Conservation (phyloP, 192 early-diverging fungal species). For the Coemansia sp. region DNA sequence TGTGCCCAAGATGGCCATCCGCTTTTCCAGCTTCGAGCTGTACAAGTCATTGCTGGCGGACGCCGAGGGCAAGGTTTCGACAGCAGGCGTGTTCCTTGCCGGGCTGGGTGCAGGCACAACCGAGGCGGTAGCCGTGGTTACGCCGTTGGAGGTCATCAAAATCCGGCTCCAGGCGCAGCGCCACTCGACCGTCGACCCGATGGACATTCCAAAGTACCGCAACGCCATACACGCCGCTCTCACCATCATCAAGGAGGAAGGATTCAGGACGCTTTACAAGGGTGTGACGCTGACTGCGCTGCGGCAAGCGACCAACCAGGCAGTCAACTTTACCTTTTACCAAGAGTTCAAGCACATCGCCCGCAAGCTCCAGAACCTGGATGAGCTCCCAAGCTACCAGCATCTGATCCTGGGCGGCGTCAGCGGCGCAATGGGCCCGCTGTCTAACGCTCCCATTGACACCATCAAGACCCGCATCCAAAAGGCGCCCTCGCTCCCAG, state of each 20-base stretch:
- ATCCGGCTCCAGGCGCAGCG: slow-evolving; percentile 97
- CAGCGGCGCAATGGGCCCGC: slow-evolving; percentile 87
- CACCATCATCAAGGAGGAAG: slow-evolving; percentile 93
- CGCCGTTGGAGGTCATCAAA: slow-evolving; percentile 99
- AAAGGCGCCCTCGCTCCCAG: slow-evolving; percentile 67
- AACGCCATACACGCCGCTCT: slow-evolving; percentile 91
- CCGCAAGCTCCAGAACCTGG: slow-evolving; percentile 65
- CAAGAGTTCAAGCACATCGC: slow-evolving; percentile 86
- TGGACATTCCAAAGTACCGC: slow-evolving; percentile 95
- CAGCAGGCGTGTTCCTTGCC: slow-evolving; percentile 74
- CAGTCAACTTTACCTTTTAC: slow-evolving; percentile 98
- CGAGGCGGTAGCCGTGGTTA: slow-evolving; percentile 92
- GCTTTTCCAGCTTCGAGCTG: slow-evolving; percentile 93
- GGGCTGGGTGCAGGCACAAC: slow-evolving; percentile 92
- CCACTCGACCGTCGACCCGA: slow-evolving; percentile 94
- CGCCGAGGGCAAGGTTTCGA: slow-evolving; percentile 65
- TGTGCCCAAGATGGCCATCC: slow-evolving; percentile 99
- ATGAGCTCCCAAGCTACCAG: slow-evolving; percentile 88
- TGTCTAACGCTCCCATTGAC: slow-evolving; percentile 97
- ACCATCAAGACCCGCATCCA: slow-evolving; percentile 99
- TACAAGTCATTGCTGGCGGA: slow-evolving; percentile 84
- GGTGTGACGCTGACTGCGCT: slow-evolving; percentile 92
- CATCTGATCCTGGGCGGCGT: slow-evolving; percentile 87
- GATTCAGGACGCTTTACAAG: slow-evolving; percentile 85
- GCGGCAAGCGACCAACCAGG: slow-evolving; percentile 97